Evolutionary conservation across 75 land plant genomes (phyloP).

Genomic region (Cunninghamia lanceolata): DNA sequence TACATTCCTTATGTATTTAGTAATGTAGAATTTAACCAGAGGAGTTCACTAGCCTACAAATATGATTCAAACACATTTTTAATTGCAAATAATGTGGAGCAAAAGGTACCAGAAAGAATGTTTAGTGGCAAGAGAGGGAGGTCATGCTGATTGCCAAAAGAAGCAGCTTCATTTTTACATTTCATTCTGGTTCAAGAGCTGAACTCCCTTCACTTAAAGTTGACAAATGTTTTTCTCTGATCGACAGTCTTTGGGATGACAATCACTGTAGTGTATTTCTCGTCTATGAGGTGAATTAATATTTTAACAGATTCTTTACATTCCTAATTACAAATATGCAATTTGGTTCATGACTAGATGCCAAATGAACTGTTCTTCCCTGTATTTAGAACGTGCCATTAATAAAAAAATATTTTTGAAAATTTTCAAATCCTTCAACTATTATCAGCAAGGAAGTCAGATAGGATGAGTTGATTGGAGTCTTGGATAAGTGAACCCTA

Average conservation of each 20-base stretch:
- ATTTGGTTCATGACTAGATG: neutral
- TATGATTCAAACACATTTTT: neutral
- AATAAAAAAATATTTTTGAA: too few species aligned
- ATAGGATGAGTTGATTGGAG: neutral
- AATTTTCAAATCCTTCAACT: neutral
- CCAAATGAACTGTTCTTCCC: neutral
- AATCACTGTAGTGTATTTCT: neutral
- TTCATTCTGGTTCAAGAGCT: neutral
- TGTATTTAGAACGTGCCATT: neutral
- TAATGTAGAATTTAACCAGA: too few species aligned
- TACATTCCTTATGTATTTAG: neutral
- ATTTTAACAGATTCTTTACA: too few species aligned
- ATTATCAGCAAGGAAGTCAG: neutral
- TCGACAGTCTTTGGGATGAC: too few species aligned
- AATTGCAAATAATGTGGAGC: neutral
- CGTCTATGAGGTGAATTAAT: neutral
- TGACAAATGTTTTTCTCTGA: too few species aligned
- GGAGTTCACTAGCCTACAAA: neutral
- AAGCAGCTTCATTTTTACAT: neutral
- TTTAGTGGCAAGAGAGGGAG: neutral
- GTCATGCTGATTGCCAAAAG: neutral
- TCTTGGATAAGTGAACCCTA: neutral
- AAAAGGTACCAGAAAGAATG: neutral
- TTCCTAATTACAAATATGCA: neutral
- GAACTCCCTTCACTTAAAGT: neutral